Base-by-base conservation (phyloP, 2,329 filamentous ascomycete species). In the Aspergillus japonicus region DNA sequence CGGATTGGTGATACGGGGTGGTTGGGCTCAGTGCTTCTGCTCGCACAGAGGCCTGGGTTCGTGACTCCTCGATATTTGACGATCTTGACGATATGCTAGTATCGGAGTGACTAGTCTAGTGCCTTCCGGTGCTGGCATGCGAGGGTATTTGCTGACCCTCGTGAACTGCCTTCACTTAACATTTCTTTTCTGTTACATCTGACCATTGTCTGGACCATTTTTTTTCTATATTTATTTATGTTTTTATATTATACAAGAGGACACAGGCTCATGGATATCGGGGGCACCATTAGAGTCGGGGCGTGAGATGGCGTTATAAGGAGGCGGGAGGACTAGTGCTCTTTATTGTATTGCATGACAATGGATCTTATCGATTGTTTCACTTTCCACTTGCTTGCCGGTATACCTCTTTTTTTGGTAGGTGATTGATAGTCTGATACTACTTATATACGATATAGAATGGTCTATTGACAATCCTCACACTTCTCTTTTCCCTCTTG, bases 401-500 rank as follows among this genome's bases (percentile, higher is more conserved):
- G 7, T 29, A 29, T 29, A 29, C 26, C 7, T 29, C 8, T 29
- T 29, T 10, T 23, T 23, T 23, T 23, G 2, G 23, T 23, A 2
- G 23, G 23, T 23, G 26, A 29, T 29, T 29, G 26, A 29, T 7
- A 29, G 12, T 31, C 47, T 57, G 50, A 60, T 57, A 31, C 58
- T 26, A 49, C 50, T 49, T 50, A 39, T 57, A 44, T 60, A 23
- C 50, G 23, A 57, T 56, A 60, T 59, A 59, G 62, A 35, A n/a
- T 47, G 21, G 19, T 21, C 59, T 58, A 69, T 51, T 65, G 63
- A 61, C 70, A 72, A 62, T 72, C 69, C 59, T 71, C 64, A 58
- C 71, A 72, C 29, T 60, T 62, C 14, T 62, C 62, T 47, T 62
- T 54, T 31, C 56, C 56, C 26, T 65, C 59, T 19, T 54, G 33